Conservation (phyloP, 2,329 filamentous ascomycete species). For the Curvularia spicifera region DNA sequence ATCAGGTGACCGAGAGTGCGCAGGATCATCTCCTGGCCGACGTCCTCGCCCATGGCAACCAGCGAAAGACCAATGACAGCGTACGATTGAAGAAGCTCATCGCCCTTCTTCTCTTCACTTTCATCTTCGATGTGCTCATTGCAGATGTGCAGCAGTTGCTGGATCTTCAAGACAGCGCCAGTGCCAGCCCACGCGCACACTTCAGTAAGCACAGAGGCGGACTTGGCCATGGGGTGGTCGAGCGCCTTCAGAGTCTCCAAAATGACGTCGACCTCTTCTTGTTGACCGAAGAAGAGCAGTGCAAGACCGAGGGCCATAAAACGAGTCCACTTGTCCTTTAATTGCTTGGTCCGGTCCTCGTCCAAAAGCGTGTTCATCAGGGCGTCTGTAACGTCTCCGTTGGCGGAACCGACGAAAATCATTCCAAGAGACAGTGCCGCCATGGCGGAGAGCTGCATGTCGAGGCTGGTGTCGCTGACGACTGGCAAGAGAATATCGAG, state of each 20-base stretch:
- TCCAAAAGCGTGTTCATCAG: conserved; percentile 93
- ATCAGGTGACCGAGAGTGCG: conserved; percentile 97
- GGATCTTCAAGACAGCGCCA: conserved; percentile 94
- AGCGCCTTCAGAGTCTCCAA: conserved; percentile 96
- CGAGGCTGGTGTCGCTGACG: conserved; percentile 79
- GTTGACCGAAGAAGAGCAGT: conserved; percentile 91
- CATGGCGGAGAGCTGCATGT: conserved; percentile 97
- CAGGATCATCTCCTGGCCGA: conserved; percentile 98
- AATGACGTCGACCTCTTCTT: conserved; percentile 98
- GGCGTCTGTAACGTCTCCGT: conserved; percentile 88
- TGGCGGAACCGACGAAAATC: conserved; percentile 89
- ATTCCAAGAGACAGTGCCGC: conserved; percentile 89
- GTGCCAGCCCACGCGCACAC: conserved; percentile 99
- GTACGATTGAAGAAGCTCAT: conserved; percentile 94
- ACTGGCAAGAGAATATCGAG: conserved; percentile 84
- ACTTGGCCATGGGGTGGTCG: conserved; percentile 94
- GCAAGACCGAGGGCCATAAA: conserved; percentile 95
- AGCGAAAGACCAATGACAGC: conserved; percentile 92
- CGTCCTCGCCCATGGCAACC: conserved; percentile 97
- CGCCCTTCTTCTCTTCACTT: conserved; percentile 87
- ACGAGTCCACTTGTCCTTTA: conserved; percentile 98
- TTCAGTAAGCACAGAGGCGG: conserved; percentile 91
- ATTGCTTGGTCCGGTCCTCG: conserved; percentile 84
- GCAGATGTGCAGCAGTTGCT: conserved; percentile 96
- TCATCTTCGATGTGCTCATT: conserved; percentile 96